Conservation (phyloP, 2,329 filamentous ascomycete genomes). For the Fusarium compactum region DNA sequence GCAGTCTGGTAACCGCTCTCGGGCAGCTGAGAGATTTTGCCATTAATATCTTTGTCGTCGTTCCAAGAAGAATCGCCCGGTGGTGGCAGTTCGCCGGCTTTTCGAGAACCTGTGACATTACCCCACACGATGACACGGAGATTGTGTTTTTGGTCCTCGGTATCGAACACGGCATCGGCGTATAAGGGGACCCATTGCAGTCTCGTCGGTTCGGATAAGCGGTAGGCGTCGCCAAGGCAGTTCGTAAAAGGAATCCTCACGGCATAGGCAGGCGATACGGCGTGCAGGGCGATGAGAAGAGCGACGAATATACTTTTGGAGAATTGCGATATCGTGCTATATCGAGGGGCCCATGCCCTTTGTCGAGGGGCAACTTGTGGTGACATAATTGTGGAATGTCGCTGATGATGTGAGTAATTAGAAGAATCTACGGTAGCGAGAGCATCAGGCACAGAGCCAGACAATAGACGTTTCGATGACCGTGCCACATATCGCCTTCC, state of each 20-base stretch:
- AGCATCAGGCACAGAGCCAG: slow-evolving; percentile 39
- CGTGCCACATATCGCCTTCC: slow-evolving; percentile 42
- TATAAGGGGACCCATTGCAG: slow-evolving; percentile 85
- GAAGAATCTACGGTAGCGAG: slow-evolving; percentile 30
- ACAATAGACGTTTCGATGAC: slow-evolving; percentile 26
- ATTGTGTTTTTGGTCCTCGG: slow-evolving; percentile 68
- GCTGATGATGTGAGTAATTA: slow-evolving; percentile 20
- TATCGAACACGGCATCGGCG: slow-evolving; percentile 80
- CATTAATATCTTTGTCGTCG: slow-evolving; percentile 69
- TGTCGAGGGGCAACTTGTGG: slow-evolving; percentile 15
- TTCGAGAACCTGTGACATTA: slow-evolving; percentile 84
- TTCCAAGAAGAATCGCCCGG: slow-evolving; percentile 70
- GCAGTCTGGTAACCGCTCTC: slow-evolving; percentile 64
- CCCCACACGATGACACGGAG: slow-evolving; percentile 87
- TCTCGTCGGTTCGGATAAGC: slow-evolving; percentile 65
- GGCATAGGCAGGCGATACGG: slow-evolving; percentile 63
- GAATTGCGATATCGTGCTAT: slow-evolving; percentile 30
- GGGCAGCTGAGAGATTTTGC: slow-evolving; percentile 81
- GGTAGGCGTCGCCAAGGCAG: slow-evolving; percentile 75
- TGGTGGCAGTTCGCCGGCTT: slow-evolving; percentile 68
- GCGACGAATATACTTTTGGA: slow-evolving; percentile 50
- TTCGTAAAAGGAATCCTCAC: slow-evolving; percentile 85
- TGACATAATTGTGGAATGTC: slow-evolving; percentile 34
- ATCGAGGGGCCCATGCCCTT: slow-evolving; percentile 35
- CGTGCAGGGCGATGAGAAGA: slow-evolving; percentile 55